Evolutionary conservation across 306 rosid genomes (phyloP), one percentile per base, ranked within the genome.

Genomic region (Medicago ruthenica): DNA sequence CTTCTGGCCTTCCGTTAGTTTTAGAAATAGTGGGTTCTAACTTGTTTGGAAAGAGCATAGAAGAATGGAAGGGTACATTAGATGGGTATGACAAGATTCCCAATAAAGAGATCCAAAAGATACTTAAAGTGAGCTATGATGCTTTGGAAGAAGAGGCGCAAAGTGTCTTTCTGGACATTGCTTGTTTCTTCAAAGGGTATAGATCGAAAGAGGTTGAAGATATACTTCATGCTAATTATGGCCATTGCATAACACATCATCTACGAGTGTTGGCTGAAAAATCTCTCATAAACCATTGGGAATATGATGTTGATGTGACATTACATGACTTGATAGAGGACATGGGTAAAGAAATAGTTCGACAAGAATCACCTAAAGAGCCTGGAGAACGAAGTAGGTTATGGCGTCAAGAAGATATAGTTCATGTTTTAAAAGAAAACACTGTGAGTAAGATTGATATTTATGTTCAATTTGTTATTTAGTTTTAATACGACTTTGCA

Each of bases 21-120:
- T 34, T 70, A 36, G 64, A 69, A 78, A 20, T 77, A 14, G 67
- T 81, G 17, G 81, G 85, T 2, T 64, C 75, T 0, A 34, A 70
- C 20, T 51, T 81, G 61, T 41, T 15, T 21, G 45, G 74, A 15
- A 66, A 15, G 70, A 2, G 1, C 0, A 2, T 79, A 13, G 44
- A 9, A 55, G 42, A 57, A 42, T 73, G 79, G 75, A 0, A 73
- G 4, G 27, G 7, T 24, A 9, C 16, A 18, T 66, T 3, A 17
- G 50, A 66, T 12, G 3, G 0, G 1, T 73, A 79, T 65, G 7
- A 31, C 44, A 73, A 6, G 14, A 42, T 12, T 42, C 71, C 71
- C 0, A 0, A 67, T 21, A 12, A 20, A 42, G 12, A 67, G 0
- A 67, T 67, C 6, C 71, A 18, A 11, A 7, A 67, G 36, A 41